phyloP scores from a whole-genome alignment of 164 flowering plant genomes.

The Tinospora cordifolia region DNA sequence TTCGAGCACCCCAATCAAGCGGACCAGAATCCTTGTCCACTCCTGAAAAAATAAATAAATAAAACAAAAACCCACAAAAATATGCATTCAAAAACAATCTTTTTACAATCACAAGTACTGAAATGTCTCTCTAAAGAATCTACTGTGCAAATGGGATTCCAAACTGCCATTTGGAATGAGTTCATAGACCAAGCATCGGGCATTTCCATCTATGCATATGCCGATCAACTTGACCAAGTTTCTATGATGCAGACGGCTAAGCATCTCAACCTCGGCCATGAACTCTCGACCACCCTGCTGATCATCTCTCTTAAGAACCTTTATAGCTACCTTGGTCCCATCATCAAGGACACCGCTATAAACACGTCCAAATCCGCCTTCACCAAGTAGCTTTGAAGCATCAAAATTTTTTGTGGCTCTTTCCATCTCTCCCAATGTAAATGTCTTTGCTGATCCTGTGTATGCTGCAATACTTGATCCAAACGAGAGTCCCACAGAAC shows the following conservation, averaged over 20 bases:
- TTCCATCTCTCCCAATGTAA: constrained; percentile 54
- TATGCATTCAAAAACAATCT: constrained; percentile 5
- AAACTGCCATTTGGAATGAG: constrained; percentile 91
- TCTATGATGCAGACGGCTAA: constrained; percentile 89
- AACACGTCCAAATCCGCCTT: constrained; percentile 96
- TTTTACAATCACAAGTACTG: background rate
- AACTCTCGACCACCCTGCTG: constrained; percentile 88
- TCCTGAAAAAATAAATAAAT: constrained; percentile 45
- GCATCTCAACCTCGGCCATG: constrained; percentile 97
- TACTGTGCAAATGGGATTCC: constrained; percentile 94
- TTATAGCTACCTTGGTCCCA: constrained; percentile 73
- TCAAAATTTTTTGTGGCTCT: constrained; percentile 70
- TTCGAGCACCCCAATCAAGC: constrained; percentile 74
- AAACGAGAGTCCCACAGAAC: constrained; percentile 57
- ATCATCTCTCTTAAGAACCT: constrained; percentile 82
- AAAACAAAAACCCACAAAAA: too few species aligned
- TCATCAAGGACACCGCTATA: constrained; percentile 79
- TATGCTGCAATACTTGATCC: constrained; percentile 68
- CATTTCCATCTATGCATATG: constrained; percentile 67
- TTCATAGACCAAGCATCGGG: constrained; percentile 82
- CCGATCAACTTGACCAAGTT: constrained; percentile 94
- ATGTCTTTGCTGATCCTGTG: constrained; percentile 76
- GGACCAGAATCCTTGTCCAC: constrained; percentile 61
- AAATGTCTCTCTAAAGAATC: too few species aligned
- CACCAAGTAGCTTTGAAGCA: constrained; percentile 62